Percentiles rank a stretch among this genome's conserved stretches.
Evolutionary conservation across 106 monocot species (phyloP).

Genomic region (Allium sativum): DNA sequence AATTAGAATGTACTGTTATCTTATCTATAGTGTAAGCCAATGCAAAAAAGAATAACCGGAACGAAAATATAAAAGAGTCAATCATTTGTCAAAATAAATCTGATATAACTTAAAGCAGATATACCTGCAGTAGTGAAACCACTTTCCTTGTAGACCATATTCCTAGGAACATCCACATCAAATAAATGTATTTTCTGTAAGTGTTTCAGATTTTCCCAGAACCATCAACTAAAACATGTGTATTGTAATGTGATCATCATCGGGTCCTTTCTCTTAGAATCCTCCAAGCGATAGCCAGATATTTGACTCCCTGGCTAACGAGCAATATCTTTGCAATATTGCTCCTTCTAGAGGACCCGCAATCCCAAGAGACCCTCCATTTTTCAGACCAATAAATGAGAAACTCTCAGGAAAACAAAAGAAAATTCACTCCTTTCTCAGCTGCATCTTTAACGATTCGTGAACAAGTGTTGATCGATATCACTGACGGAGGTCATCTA

Average conservation of each 20-base stretch:
- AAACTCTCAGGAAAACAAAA: constrained; percentile 89
- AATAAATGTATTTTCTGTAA: constrained; percentile 92
- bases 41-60: too few species aligned
- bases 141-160: constrained; percentile 86
- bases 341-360: constrained; percentile 76
- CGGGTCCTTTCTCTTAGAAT: constrained; percentile 88
- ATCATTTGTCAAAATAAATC: too few species aligned
- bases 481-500: too few species aligned
- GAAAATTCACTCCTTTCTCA: constrained; percentile 52
- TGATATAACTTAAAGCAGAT: neutral
- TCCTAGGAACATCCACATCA: constrained; percentile 97
- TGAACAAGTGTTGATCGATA: too few species aligned
- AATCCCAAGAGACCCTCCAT: constrained; percentile 61
- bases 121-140: constrained; percentile 68
- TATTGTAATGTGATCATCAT: constrained; percentile 64
- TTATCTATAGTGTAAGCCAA: too few species aligned
- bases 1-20: too few species aligned
- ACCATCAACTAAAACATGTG: constrained; percentile 90
- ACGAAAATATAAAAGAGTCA: too few species aligned
- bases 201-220: constrained; percentile 57
- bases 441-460: too few species aligned
- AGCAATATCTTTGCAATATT: constrained; percentile 77
- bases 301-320: constrained; percentile 79
- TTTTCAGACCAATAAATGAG: constrained; percentile 48
- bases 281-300: constrained; percentile 90